Base-by-base conservation (phyloP, 148 eudicot genomes). In the Nyssa sinensis region DNA sequence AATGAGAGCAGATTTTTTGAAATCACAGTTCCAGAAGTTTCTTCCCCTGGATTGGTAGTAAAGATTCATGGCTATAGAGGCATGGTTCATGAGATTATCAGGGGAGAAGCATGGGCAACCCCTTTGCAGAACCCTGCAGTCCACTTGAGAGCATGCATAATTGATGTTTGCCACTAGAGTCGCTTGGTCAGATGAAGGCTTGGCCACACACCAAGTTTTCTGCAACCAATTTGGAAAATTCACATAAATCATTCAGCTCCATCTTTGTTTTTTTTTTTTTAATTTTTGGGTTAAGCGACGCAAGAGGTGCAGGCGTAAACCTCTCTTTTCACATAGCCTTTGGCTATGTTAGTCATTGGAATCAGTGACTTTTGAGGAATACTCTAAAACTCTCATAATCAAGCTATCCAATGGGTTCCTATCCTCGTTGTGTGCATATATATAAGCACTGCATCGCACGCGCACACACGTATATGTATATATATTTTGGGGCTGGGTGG, bases 141-240 rank as follows among this genome's bases (percentile, higher is more conserved):
- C 91, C 28, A 91, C 94, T 7, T 91, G 78, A 0, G 90, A 81
- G 70, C 98, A 93, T 0, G 91, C 96, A 35, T 79, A 93, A 11
- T 93, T 72, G 17, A 93, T 77, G 79, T 93, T 93, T 1, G 37
- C 78, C 29, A 61, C 2, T 23, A 93, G 79, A 10, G 81, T 79
- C 2, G 75, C 78, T 27, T 70, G 57, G 16, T 83, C 83, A 33
- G 94, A 78, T 44, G 91, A 86, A 33, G 96, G 98, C 75, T 91
- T 93, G 3, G 98, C 96, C 75, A 93, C 84, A 58, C 98, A 93
- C 98, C 98, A 93, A 37, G 88, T 91, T 80, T 68, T 88, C 96
- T 89, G 90, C 77, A 74, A 58, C 25, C 25, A 53, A 71, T 47
- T 67, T 3, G 19, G 23, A 31, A 31, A 62, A 41, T 29, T 62